phyloP scores from a whole-genome alignment of 306 rosid genomes.

The Notholithocarpus densiflorus region DNA sequence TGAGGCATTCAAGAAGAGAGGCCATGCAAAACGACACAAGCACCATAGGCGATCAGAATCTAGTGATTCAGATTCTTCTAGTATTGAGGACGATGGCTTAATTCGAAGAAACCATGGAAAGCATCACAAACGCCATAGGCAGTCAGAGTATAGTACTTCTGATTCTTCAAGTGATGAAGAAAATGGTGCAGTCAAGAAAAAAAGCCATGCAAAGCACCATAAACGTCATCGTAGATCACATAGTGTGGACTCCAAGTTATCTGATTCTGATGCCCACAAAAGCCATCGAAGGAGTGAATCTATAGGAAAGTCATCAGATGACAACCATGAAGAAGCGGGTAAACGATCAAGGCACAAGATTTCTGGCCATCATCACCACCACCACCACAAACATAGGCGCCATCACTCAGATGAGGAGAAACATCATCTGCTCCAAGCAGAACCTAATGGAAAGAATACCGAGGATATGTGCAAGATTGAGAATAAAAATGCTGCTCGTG shows the following conservation, averaged over 20 bases:
- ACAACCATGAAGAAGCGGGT: conserved; percentile 37
- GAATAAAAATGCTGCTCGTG: conserved; percentile 9
- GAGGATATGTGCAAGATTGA: conserved; percentile 16
- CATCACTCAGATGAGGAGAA: conserved; percentile 35
- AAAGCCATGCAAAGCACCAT: conserved; percentile 42
- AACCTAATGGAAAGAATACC: conserved; percentile 22
- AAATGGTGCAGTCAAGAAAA: conserved; percentile 33
- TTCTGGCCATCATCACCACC: conserved; percentile 33
- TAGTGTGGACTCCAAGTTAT: conserved; percentile 38
- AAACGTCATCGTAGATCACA: conserved; percentile 41
- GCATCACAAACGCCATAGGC: conserved; percentile 47
- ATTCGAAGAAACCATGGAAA: conserved; percentile 39
- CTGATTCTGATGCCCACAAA: conserved; percentile 42
- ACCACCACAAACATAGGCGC: conserved; percentile 30
- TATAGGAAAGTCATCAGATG: conserved; percentile 51
- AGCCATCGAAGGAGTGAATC: conserved; percentile 40
- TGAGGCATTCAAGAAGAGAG: conserved; percentile 36
- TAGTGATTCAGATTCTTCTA: conserved; percentile 40
- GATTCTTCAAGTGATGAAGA: conserved; percentile 41
- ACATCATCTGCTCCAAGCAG: conserved; percentile 20
- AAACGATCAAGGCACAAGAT: conserved; percentile 32
- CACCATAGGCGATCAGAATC: conserved; percentile 35
- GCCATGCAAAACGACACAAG: conserved; percentile 38
- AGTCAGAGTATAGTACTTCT: conserved; percentile 33
- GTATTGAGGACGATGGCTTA: conserved; percentile 32